Percentiles rank a stretch among this genome's conserved stretches.
These are phyloP conservation scores for Sutorius australiensis DNA, from an alignment of 768 basidiomycete genomes.

Conservation along the genomic window DNA sequence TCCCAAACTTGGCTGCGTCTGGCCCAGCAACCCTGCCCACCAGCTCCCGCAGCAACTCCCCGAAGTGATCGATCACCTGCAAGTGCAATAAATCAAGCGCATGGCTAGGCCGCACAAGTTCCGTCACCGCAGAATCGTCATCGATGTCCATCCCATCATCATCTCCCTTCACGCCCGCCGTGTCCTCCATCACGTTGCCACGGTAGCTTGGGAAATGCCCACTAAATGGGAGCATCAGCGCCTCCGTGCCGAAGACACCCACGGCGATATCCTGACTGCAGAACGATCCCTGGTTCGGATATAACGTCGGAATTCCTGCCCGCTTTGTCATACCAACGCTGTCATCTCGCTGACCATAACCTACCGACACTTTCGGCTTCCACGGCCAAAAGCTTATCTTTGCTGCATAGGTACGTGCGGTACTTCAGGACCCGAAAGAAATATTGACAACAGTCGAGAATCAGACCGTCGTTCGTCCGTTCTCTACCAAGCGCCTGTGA, in stretches of 20 bases:
- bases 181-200: slow-evolving; percentile 26
- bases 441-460: slow-evolving; percentile 73
- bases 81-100: slow-evolving; percentile 64
- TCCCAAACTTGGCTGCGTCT: slow-evolving; percentile 40
- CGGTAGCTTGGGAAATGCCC: slow-evolving; percentile 35
- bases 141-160: slow-evolving; percentile 62
- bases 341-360: slow-evolving; percentile 13
- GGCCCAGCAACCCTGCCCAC: slow-evolving; percentile 51
- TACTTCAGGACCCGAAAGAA: slow-evolving; percentile 40
- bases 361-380: slow-evolving; percentile 47
- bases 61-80: slow-evolving; percentile 68
- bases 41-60: slow-evolving; percentile 54
- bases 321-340: slow-evolving; percentile 11
- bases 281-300: slow-evolving; percentile 34
- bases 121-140: slow-evolving; percentile 40
- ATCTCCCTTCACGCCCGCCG: slow-evolving; percentile 24
- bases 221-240: slow-evolving; percentile 39
- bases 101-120: slow-evolving; percentile 45
- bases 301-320: slow-evolving; percentile 23
- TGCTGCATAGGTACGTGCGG: slow-evolving; percentile 61
- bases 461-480: slow-evolving; percentile 61
- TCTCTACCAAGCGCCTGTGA: slow-evolving; percentile 28
- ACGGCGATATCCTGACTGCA: slow-evolving; percentile 52
- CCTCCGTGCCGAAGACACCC: slow-evolving; percentile 40
- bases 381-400: slow-evolving; percentile 64